phyloP scores from a whole-genome alignment of 805 yeast genomes.

The Clavispora phyllophila region DNA sequence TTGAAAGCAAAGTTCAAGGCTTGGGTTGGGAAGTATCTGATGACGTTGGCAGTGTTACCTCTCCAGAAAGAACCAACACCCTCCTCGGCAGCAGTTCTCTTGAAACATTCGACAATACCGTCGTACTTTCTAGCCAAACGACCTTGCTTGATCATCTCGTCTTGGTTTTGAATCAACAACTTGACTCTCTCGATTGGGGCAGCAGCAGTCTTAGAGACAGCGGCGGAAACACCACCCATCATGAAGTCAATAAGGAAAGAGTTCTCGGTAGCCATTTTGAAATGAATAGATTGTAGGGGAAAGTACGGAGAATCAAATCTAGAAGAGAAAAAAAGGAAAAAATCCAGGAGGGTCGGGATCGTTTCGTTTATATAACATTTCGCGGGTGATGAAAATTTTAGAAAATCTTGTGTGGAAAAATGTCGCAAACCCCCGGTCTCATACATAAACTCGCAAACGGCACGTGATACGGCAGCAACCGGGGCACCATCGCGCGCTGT shows the following conservation, averaged over 20 bases:
- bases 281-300: constrained; percentile 7
- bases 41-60: constrained; percentile 99
- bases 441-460: constrained; percentile 3
- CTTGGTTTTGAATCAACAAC: constrained; percentile 95
- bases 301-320: constrained; percentile 11
- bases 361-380: constrained; percentile 14
- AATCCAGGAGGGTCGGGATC: constrained; percentile 6
- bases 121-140: constrained; percentile 80
- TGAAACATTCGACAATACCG: constrained; percentile 93
- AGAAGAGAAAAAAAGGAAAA: constrained; percentile 8
- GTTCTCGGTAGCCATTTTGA: constrained; percentile 18
- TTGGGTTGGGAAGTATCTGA: constrained; percentile 99
- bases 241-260: constrained; percentile 49
- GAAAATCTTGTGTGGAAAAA: constrained; percentile 6
- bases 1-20: constrained; percentile 98
- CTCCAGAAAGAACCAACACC: constrained; percentile 95
- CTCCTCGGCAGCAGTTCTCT: constrained; percentile 89
- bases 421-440: constrained; percentile 10
- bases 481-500: constrained; percentile 5
- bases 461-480: constrained; percentile 19
- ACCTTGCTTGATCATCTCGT: constrained; percentile 97
- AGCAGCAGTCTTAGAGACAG: constrained; percentile 96
- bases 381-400: constrained; percentile 9
- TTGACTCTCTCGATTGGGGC: constrained; percentile 98
- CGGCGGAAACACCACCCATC: constrained; percentile 99